These are phyloP conservation scores for Aspergillus novofumigatus DNA, from an alignment of 2,329 filamentous ascomycete species.

Conservation along the genomic window DNA sequence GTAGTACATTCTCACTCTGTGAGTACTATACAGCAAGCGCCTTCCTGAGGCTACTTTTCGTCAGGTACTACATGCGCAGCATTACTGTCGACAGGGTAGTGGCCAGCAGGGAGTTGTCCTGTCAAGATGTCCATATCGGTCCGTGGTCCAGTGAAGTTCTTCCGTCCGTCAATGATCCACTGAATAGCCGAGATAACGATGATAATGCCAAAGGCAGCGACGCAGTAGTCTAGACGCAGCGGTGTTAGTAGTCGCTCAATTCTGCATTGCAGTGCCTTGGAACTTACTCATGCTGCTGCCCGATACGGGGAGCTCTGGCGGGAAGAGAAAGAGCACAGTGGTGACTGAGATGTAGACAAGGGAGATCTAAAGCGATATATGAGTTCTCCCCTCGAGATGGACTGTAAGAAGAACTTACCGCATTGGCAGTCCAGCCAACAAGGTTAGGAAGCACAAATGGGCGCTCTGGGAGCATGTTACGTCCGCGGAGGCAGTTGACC, in stretches of 20 bases:
- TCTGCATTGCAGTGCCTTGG: neutral
- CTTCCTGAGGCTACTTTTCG: neutral
- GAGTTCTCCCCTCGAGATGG: neutral
- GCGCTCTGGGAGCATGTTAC: slow-evolving; percentile 60
- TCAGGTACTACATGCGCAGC: neutral
- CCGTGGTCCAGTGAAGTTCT: slow-evolving; percentile 55
- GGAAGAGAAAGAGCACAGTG: slow-evolving; percentile 71
- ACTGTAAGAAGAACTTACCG: slow-evolving; percentile 32
- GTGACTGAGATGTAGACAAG: slow-evolving; percentile 66
- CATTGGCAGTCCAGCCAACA: slow-evolving; percentile 59
- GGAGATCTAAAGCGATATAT: slow-evolving; percentile 42
- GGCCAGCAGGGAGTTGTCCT: slow-evolving; percentile 14
- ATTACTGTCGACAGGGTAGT: neutral
- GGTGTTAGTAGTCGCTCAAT: slow-evolving; percentile 3
- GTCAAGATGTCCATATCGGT: slow-evolving; percentile 39
- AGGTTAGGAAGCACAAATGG: slow-evolving; percentile 53
- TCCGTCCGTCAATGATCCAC: slow-evolving; percentile 58
- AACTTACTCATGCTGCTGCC: slow-evolving; percentile 64
- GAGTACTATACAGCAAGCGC: neutral
- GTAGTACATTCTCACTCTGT: too few species aligned
- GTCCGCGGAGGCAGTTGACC: slow-evolving; percentile 64
- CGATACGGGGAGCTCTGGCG: slow-evolving; percentile 61
- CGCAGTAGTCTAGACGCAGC: slow-evolving; percentile 34
- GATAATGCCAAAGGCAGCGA: slow-evolving; percentile 56
- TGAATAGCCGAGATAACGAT: slow-evolving; percentile 54